Conservation (phyloP, 352 stramenopile genomes). For the Pythium utonaiense region DNA sequence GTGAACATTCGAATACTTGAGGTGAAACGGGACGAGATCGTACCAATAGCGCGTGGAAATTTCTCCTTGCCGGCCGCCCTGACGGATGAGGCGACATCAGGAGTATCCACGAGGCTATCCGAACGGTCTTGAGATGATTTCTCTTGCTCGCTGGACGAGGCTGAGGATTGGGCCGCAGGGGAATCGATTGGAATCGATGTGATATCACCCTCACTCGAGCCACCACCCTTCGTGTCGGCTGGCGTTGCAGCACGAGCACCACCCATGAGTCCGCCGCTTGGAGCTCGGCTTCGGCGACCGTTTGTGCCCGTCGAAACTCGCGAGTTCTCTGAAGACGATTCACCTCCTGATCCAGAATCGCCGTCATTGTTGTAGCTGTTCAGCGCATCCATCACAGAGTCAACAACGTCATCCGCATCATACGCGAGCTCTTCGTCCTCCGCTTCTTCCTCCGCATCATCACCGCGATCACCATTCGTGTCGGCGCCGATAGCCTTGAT, state of each 20-base stretch:
- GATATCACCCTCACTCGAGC: neutral
- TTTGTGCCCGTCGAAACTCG: neutral
- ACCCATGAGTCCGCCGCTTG: slow-evolving; percentile 25
- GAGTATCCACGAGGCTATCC: slow-evolving; percentile 12
- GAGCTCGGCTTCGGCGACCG: slow-evolving; percentile 10
- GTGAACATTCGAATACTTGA: slow-evolving; percentile 57
- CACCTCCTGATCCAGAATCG: slow-evolving; percentile 23
- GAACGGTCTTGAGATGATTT: slow-evolving; percentile 1
- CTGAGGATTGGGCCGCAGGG: slow-evolving; percentile 5
- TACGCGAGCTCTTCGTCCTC: slow-evolving; percentile 42
- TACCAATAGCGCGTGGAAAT: slow-evolving; percentile 43
- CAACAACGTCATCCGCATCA: slow-evolving; percentile 18
- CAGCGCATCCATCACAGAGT: slow-evolving; percentile 24
- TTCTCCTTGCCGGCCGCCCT: slow-evolving; percentile 51
- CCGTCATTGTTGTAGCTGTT: slow-evolving; percentile 19
- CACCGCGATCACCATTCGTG: neutral
- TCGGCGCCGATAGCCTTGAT: slow-evolving; percentile 21
- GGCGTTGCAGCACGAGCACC: neutral
- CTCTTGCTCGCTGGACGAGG: slow-evolving; percentile 4
- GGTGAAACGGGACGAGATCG: slow-evolving; percentile 73
- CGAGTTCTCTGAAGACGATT: slow-evolving; percentile 7
- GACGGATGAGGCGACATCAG: slow-evolving; percentile 40
- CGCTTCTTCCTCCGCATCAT: slow-evolving; percentile 24
- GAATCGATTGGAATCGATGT: slow-evolving; percentile 10
- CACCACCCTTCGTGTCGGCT: neutral